A percentile compares a stretch with the other conserved stretches of the same genome.
phyloP scores from a whole-genome alignment of 2,329 filamentous ascomycete species.

The Epichloe hybrida region DNA sequence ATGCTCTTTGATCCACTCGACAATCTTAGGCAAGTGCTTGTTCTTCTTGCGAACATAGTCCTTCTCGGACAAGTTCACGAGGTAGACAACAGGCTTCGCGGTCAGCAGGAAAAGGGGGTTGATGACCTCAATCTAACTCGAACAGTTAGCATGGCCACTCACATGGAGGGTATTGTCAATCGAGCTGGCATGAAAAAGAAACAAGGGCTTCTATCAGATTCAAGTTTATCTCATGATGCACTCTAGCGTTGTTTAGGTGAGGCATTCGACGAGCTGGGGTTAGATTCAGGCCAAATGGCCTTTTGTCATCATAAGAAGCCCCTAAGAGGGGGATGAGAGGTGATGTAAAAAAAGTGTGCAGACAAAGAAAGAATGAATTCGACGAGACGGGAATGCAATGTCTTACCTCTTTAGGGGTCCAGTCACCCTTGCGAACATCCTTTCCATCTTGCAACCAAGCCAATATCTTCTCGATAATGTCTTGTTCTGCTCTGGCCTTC shows the following conservation, averaged over 20 bases:
- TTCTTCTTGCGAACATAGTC: conserved; percentile 99
- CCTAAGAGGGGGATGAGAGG: neutral
- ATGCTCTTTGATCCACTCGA: conserved; percentile 89
- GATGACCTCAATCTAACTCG: conserved; percentile 76
- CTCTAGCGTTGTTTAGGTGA: conserved; percentile 61
- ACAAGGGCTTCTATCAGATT: conserved; percentile 42
- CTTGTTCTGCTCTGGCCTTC: conserved; percentile 90
- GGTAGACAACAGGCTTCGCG: conserved; percentile 92
- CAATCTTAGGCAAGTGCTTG: conserved; percentile 90
- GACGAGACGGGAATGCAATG: conserved; percentile 2
- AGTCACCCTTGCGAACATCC: conserved; percentile 82
- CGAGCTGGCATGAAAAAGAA: conserved; percentile 4
- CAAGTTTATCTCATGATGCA: conserved; percentile 74
- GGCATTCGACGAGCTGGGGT: conserved; percentile 99
- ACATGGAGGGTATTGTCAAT: conserved; percentile 4
- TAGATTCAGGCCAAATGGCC: conserved; percentile 85
- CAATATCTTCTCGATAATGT: conserved; percentile 81
- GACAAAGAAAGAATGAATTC: conserved; percentile 9
- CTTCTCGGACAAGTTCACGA: conserved; percentile 93
- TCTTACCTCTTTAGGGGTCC: conserved; percentile 90
- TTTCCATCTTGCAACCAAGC: conserved; percentile 75
- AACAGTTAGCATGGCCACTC: conserved; percentile 11
- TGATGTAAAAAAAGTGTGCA: conserved; percentile 7
- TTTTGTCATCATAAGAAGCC: conserved; percentile 85
- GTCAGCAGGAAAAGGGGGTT: conserved; percentile 92